Base-by-base conservation (phyloP, 2,329 filamentous ascomycete genomes). In the Leptosphaerulina australis region DNA sequence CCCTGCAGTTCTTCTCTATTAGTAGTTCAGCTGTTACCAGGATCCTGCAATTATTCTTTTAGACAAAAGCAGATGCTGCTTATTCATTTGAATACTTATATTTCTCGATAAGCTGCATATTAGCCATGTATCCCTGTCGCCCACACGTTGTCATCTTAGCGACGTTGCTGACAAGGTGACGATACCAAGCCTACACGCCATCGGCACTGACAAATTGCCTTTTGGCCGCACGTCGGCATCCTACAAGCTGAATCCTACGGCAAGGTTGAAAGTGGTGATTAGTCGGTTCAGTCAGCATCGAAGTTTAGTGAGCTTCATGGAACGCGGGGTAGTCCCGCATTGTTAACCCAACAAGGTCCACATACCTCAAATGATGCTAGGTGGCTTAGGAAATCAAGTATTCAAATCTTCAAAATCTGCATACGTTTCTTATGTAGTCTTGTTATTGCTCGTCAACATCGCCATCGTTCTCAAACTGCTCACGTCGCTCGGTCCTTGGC, bases 121-220 rank as follows among this genome's bases (percentile, higher is more conserved):
- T 14, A 28, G 4, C 10, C 4, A 31, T 14, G 29, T 15, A 4
- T 31, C 29, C 29, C 2, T 30, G n/a, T n/a, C 28, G 7, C n/a
- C 28, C 12, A n/a, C 28, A 9, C 12, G 28, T 25, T 25, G 24
- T 25, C 6, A 25, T 25, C 6, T 6, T 25, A 30, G 28, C n/a
- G 28, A 30, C 28, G 28, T 9, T 25, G 21, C 12, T 38, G 39
- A 37, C 22, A 8, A 33, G 39, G 35, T 36, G 22, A 44, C 44
- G n/a, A 36, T 38, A 38, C 38, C 38, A 29, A 47, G 14, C 18
- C 48, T 49, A 22, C 45, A n/a, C 44, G 44, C 39, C 44, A 52
- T 55, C 44, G 40, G 53, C 40, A 43, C 33, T 52, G 39, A 46
- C 39, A 37, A 52, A 49, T 17, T 17, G 25, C 11, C 38, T 39